These are phyloP conservation scores for Phoma sp. DNA, from an alignment of 2,329 filamentous ascomycete species.

Conservation along the genomic window DNA sequence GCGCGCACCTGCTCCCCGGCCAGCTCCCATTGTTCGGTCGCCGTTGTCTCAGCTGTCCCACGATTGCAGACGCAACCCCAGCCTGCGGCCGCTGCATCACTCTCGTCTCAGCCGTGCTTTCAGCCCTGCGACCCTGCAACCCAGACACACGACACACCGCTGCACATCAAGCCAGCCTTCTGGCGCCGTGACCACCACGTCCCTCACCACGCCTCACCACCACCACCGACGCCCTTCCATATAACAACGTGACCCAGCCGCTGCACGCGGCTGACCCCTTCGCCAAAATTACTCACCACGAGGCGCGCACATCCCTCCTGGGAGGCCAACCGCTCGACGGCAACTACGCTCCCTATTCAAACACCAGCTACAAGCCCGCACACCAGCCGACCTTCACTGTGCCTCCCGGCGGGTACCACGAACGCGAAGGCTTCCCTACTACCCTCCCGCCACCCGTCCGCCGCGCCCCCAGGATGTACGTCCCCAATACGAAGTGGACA, in stretches of 20 bases:
- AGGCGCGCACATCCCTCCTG: slow-evolving; percentile 64
- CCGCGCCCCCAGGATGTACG: slow-evolving; percentile 64
- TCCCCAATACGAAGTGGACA: slow-evolving; percentile 85
- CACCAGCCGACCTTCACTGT: slow-evolving; percentile 51
- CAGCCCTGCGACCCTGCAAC: slow-evolving; percentile 24
- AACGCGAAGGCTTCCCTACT: slow-evolving; percentile 48
- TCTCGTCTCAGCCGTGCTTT: slow-evolving; percentile 39
- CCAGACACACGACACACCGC: slow-evolving; percentile 18
- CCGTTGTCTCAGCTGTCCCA: slow-evolving; percentile 33
- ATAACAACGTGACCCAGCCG: slow-evolving; percentile 39
- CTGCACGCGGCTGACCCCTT: slow-evolving; percentile 42
- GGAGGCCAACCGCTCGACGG: slow-evolving; percentile 62
- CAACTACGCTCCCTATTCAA: slow-evolving; percentile 53
- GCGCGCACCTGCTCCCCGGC: not conserved
- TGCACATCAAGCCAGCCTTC: not conserved
- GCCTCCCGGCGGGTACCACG: slow-evolving; percentile 56
- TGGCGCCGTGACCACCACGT: slow-evolving; percentile 7
- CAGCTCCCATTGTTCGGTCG: slow-evolving; percentile 19
- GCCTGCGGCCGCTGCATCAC: slow-evolving; percentile 28
- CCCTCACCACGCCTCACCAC: slow-evolving; percentile 19
- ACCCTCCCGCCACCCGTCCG: slow-evolving; percentile 50
- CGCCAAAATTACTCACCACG: slow-evolving; percentile 62
- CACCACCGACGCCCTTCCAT: slow-evolving; percentile 18
- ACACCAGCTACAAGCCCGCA: slow-evolving; percentile 6
- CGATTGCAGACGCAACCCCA: slow-evolving; percentile 12